Evolutionary conservation across 768 basidiomycete genomes (phyloP).

Genomic region (Melanogaster broomeanus): DNA sequence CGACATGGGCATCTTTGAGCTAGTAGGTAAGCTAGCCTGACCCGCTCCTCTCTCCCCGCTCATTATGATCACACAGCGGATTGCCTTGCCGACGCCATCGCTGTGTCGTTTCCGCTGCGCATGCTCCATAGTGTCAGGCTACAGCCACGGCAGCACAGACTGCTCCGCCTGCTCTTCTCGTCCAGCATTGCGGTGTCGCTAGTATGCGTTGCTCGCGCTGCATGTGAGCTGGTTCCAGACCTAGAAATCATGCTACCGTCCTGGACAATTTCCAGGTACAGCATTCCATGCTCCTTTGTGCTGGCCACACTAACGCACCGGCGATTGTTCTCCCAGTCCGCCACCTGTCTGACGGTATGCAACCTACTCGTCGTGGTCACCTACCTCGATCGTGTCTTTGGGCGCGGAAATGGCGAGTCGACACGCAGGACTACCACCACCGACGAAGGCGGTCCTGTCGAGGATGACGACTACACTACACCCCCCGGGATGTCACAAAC

Average conservation of each 20-base stretch:
- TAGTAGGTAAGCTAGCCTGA: slow-evolving; percentile 3
- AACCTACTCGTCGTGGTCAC: slow-evolving; percentile 27
- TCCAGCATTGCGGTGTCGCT: slow-evolving; percentile 1
- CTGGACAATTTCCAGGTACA: slow-evolving; percentile 10
- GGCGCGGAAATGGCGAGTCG: background rate
- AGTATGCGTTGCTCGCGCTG: background rate
- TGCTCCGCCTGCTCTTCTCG: slow-evolving; percentile 12
- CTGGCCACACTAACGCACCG: background rate
- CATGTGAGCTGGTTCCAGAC: background rate
- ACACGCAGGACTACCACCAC: background rate
- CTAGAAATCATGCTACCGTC: background rate
- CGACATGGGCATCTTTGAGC: background rate
- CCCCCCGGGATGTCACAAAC: background rate
- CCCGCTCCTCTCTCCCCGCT: background rate
- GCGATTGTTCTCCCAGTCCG: slow-evolving; percentile 8
- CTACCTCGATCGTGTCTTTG: slow-evolving; percentile 23
- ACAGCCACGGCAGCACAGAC: background rate
- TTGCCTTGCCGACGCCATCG: background rate
- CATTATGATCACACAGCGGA: background rate
- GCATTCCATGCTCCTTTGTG: background rate
- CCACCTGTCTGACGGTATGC: slow-evolving; percentile 16
- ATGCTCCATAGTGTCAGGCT: slow-evolving; percentile 7
- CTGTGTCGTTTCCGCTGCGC: slow-evolving; percentile 1
- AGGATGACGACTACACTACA: background rate
- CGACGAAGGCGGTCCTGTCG: background rate